phyloP scores from a whole-genome alignment of 2,329 filamentous ascomycete species.

The Penicillium sp. region DNA sequence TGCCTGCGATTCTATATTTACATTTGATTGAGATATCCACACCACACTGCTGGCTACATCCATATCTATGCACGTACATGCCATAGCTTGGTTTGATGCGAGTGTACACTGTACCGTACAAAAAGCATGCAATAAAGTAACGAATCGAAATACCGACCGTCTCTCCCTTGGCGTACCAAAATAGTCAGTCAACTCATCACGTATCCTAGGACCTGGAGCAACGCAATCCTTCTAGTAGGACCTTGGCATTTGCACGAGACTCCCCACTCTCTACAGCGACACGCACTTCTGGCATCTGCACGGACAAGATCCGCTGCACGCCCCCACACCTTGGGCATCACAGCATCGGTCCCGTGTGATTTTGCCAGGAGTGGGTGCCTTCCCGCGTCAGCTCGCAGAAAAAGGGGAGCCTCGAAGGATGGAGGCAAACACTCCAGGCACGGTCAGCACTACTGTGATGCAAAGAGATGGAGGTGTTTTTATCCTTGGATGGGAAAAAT shows the following conservation, averaged over 20 bases:
- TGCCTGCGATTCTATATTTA: not conserved
- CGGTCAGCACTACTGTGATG: not conserved
- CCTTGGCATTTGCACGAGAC: not conserved
- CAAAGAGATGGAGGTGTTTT: not conserved
- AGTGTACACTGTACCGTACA: no score
- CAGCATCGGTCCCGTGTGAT: conserved; percentile 19
- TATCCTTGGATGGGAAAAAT: not conserved
- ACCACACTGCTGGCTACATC: not conserved
- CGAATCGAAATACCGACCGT: not conserved
- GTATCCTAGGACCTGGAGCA: not conserved
- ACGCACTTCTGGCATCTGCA: not conserved
- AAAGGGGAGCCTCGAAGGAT: not conserved
- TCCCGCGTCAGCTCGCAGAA: not conserved
- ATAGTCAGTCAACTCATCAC: not conserved
- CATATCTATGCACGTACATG: no score
- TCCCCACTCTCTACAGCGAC: not conserved
- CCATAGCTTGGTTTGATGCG: no score
- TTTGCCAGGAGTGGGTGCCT: conserved; percentile 9
- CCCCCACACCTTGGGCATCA: conserved; percentile 3
- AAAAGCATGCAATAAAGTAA: not conserved
- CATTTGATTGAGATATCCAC: not conserved
- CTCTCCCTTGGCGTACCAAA: not conserved
- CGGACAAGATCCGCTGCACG: not conserved
- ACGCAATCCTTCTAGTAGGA: not conserved
- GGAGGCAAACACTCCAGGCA: conserved; percentile 5